Evolutionary conservation across 2,329 filamentous ascomycete genomes (phyloP), one percentile per base, ranked within the genome.

Genomic region (Fusarium verticillioides): DNA sequence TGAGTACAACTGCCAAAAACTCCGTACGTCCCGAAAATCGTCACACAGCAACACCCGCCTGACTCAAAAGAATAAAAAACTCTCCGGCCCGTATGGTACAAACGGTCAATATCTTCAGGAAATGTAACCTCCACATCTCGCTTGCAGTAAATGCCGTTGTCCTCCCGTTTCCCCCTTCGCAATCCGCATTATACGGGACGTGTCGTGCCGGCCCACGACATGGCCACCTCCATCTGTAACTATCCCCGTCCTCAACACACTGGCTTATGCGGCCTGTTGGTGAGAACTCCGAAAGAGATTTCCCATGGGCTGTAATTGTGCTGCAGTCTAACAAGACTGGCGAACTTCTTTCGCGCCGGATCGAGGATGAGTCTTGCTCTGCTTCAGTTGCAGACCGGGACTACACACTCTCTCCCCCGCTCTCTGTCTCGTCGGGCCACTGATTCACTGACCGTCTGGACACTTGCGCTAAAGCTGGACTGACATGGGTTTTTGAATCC

Each of bases 11-110:
- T 52, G 43, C 61, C 32, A 47, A 67, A 63, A 54, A 60, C 26
- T 44, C 56, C 57, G 72, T 72, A 57, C 50, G 30, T 28, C 68
- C 71, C 72, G 72, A 74, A 54, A 61, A 56, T 37, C 21, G 60
- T 73, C 36, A 56, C 59, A 72, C 60, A 54, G 58, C 57, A 42
- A 28, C 54, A 70, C 60, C 66, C 53, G 60, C 49, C 56, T 46
- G 42, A 58, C 47, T 66, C 46, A 60, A 34, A 50, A 66, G 30
- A 34, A 52, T 52, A 52, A 63, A 30, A 64, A 60, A 66, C 39
- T 60, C 69, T 69, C 66, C 59, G 66, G 44, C 32, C 59, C 50
- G 43, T 65, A 66, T 46, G 36, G 36, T 36, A 67, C 42, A 34
- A 42, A 42, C 23, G 40, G 32, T 37, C 30, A 30, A 46, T 30